Conservation (phyloP, 2,329 filamentous ascomycete genomes). For the Fusarium floridanum region DNA sequence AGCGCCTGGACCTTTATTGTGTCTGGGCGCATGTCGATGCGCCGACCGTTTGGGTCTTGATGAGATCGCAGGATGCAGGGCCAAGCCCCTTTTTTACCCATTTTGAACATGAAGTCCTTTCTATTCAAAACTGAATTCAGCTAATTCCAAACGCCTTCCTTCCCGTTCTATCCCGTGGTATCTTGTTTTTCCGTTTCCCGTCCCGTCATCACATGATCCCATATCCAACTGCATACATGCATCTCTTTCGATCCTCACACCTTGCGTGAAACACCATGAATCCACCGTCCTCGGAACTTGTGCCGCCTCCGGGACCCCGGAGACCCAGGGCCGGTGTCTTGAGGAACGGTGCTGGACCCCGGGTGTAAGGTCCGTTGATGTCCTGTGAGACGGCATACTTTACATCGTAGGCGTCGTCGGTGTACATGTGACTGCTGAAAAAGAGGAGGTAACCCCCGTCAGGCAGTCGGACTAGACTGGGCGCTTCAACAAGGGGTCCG, state of each 20-base stretch:
- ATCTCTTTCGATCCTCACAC: slow-evolving; percentile 50
- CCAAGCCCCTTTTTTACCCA: not conserved
- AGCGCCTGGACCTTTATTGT: not conserved
- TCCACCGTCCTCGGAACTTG: slow-evolving; percentile 47
- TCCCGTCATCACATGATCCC: slow-evolving; percentile 17
- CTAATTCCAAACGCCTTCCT: not conserved
- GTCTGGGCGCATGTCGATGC: not conserved
- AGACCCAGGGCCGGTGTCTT: slow-evolving; percentile 54
- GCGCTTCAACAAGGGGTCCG: slow-evolving; percentile 72
- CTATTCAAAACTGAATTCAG: not conserved
- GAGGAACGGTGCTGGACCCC: slow-evolving; percentile 51
- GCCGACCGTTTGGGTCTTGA: not conserved
- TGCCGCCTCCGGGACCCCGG: slow-evolving; percentile 57
- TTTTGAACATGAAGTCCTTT: not conserved
- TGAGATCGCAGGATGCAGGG: not conserved
- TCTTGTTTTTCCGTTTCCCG: not conserved
- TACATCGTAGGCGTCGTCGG: slow-evolving; percentile 67
- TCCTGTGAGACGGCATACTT: slow-evolving; percentile 66
- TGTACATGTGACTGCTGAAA: slow-evolving; percentile 72
- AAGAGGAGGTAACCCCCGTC: slow-evolving; percentile 70
- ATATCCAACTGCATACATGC: slow-evolving; percentile 53
- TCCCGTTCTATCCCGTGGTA: not conserved
- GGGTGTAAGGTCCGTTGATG: slow-evolving; percentile 55
- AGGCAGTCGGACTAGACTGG: slow-evolving; percentile 61
- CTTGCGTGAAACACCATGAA: slow-evolving; percentile 55